These are phyloP conservation scores for Eucommia ulmoides DNA, from an alignment of 257 asterid genomes.

Conservation along the genomic window DNA sequence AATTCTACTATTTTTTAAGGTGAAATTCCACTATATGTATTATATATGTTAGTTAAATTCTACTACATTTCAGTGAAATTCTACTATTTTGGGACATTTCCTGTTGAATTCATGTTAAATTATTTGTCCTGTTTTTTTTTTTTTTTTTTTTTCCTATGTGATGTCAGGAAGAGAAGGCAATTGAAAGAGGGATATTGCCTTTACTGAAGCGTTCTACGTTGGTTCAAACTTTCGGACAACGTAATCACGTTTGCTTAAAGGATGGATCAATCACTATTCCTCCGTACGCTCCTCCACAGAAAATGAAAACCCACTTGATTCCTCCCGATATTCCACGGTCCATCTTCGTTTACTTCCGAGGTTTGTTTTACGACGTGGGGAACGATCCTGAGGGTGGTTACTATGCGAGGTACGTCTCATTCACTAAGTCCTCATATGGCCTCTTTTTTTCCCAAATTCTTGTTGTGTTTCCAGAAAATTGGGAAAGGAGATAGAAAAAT, in stretches of 20 bases:
- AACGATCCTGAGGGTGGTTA: slow-evolving; percentile 3
- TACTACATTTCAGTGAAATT: too few species aligned
- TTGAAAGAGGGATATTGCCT: neutral
- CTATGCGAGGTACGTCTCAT: neutral
- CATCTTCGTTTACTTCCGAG: slow-evolving; percentile 1
- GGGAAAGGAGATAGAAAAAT: too few species aligned
- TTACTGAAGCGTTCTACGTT: neutral
- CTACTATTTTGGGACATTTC: neutral
- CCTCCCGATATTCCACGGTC: neutral
- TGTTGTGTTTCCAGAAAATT: too few species aligned
- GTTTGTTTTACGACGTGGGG: slow-evolving; percentile 1
- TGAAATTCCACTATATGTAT: too few species aligned
- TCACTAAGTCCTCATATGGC: too few species aligned
- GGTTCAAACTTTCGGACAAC: slow-evolving; percentile 1
- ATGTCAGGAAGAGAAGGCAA: neutral
- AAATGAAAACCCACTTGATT: neutral
- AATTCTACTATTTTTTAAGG: too few species aligned
- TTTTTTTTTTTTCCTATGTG: too few species aligned
- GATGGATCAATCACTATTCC: slow-evolving; percentile 1
- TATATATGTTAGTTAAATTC: neutral
- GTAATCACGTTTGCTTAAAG: slow-evolving; percentile 1
- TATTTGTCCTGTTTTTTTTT: neutral
- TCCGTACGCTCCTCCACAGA: slow-evolving; percentile 1
- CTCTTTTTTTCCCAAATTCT: too few species aligned
- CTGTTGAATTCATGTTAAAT: neutral